Evolutionary conservation across 352 stramenopile species (phyloP).

Genomic region (Elongisporangium senticosum): DNA sequence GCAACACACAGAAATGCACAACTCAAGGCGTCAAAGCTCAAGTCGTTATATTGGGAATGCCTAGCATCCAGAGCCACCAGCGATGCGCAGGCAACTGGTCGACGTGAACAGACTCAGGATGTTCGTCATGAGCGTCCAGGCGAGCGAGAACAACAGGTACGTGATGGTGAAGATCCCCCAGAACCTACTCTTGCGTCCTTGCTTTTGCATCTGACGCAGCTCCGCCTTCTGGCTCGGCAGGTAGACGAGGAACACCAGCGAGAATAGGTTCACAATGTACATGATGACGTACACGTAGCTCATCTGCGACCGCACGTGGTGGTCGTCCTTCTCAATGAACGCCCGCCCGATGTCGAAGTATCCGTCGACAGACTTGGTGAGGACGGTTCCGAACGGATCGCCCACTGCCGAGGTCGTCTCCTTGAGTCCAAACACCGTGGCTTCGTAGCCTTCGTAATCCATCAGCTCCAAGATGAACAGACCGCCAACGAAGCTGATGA

Average conservation of each 20-base stretch:
- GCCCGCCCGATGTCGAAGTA: constrained; percentile 41
- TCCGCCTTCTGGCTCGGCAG: constrained; percentile 46
- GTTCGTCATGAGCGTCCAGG: constrained; percentile 57
- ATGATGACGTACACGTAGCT: constrained; percentile 42
- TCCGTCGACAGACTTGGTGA: constrained; percentile 44
- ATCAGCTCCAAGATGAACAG: constrained; percentile 43
- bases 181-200: constrained; percentile 29
- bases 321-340: constrained; percentile 23
- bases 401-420: constrained; percentile 28
- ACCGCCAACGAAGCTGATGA: constrained; percentile 23
- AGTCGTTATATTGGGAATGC: too few species aligned
- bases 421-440: constrained; percentile 30
- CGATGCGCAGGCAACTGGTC: constrained; percentile 46
- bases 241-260: constrained; percentile 29
- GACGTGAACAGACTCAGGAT: constrained; percentile 43
- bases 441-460: constrained; percentile 36
- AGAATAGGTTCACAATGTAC: constrained; percentile 42
- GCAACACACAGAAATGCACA: too few species aligned
- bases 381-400: constrained; percentile 35
- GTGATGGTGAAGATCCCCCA: constrained; percentile 22
- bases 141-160: constrained; percentile 29
- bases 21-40: too few species aligned
- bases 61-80: constrained; percentile 40
- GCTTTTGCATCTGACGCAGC: constrained; percentile 23
- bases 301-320: constrained; percentile 35